A percentile compares a stretch with the other conserved stretches of the same genome.
phyloP scores from a whole-genome alignment of 2,329 filamentous ascomycete genomes.

The Fusarium albosuccineum region DNA sequence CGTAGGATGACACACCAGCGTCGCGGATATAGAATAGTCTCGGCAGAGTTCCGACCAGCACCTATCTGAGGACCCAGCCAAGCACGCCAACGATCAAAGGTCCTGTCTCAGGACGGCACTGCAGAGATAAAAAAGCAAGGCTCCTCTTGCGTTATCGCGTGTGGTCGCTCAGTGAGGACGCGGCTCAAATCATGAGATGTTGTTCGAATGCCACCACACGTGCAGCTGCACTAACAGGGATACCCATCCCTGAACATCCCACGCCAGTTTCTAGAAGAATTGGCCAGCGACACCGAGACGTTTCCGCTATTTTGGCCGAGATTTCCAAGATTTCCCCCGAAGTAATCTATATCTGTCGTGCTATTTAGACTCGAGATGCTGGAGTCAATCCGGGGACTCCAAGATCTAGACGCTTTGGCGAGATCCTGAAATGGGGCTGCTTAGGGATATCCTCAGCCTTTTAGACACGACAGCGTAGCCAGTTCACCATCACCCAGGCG shows the following conservation, averaged over 20 bases:
- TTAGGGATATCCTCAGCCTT: slow-evolving; percentile 3
- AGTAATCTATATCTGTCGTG: slow-evolving; percentile 2
- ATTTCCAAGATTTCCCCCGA: slow-evolving; percentile 7
- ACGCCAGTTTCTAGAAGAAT: slow-evolving; percentile 30
- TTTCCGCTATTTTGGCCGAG: slow-evolving; percentile 14
- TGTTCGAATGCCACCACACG: slow-evolving; percentile 19
- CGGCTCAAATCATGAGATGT: slow-evolving; percentile 29
- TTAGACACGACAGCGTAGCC: neutral
- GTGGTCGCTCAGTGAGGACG: slow-evolving; percentile 12
- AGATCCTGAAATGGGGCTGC: neutral
- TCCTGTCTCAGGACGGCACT: neutral
- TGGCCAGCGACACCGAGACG: slow-evolving; percentile 8
- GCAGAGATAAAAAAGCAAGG: slow-evolving; percentile 8
- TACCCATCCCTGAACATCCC: slow-evolving; percentile 26
- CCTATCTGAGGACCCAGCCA: neutral
- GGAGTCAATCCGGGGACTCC: slow-evolving; percentile 3
- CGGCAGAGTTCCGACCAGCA: slow-evolving; percentile 28
- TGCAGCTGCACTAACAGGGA: slow-evolving; percentile 41
- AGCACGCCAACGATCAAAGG: neutral
- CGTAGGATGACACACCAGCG: slow-evolving; percentile 35
- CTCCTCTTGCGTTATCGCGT: slow-evolving; percentile 25
- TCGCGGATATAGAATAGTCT: slow-evolving; percentile 43
- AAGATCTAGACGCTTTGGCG: neutral
- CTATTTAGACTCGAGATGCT: neutral
- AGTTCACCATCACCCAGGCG: neutral